Evolutionary conservation across 2,329 filamentous ascomycete genomes (phyloP).

Genomic region (Pseudocercospora ulei): DNA sequence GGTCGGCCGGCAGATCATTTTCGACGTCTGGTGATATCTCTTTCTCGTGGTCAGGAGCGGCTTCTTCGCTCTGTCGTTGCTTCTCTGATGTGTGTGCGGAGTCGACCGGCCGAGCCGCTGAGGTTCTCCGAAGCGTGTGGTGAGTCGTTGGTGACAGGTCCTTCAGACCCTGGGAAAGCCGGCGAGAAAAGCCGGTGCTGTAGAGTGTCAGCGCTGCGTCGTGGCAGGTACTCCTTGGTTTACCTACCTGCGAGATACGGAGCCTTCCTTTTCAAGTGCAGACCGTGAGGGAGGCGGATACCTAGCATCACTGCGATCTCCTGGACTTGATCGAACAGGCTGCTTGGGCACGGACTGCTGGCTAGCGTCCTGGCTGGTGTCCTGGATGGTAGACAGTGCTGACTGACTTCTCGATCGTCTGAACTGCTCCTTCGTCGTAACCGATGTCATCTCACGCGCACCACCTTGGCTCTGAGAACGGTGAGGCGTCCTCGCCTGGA

Average conservation of each 20-base stretch:
- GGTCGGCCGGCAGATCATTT: conserved; percentile 7
- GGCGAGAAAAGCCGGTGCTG: conserved; percentile 27
- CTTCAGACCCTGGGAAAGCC: conserved; percentile 28
- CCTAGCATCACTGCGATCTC: background rate
- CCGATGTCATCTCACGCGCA: conserved; percentile 3
- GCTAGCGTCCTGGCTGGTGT: conserved; percentile 1
- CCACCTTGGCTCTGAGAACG: conserved; percentile 18
- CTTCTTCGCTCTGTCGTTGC: conserved; percentile 6
- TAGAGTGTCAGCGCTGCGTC: conserved; percentile 7
- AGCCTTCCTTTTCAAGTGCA: background rate
- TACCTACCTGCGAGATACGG: background rate
- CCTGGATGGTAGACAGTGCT: conserved; percentile 1
- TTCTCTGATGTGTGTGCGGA: conserved; percentile 18
- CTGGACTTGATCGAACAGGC: conserved; percentile 4
- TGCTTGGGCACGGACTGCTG: conserved; percentile 8
- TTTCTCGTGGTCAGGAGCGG: conserved; percentile 8
- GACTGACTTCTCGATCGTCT: conserved; percentile 17
- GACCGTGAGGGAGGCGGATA: background rate
- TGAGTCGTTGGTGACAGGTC: conserved; percentile 14
- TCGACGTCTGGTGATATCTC: conserved; percentile 10
- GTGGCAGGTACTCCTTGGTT: background rate
- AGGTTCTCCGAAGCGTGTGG: conserved; percentile 5
- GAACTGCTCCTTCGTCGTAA: conserved; percentile 6
- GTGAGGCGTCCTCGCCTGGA: conserved; percentile 5
- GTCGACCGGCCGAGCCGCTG: conserved; percentile 14